Conservation (phyloP, 73 alveolate genomes). For the Blepharisma japonicum region DNA sequence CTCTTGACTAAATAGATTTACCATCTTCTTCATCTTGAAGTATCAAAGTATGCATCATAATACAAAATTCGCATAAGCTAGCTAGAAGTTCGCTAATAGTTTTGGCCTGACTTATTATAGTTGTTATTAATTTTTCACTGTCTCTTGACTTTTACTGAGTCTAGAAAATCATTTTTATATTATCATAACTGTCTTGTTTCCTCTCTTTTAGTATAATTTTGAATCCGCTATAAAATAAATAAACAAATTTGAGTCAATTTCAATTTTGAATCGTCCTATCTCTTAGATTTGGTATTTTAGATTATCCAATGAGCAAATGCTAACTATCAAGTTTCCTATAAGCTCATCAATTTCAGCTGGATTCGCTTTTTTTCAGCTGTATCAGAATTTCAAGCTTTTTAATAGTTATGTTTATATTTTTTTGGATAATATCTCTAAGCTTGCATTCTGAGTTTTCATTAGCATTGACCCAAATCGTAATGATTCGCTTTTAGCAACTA, state of each 20-base stretch:
- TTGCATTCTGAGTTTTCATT: too few species aligned
- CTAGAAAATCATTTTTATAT: neutral
- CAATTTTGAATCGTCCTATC: neutral
- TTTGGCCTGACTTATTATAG: neutral
- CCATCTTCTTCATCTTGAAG: slow-evolving; percentile 27
- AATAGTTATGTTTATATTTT: too few species aligned
- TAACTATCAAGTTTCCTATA: too few species aligned
- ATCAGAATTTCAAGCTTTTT: too few species aligned
- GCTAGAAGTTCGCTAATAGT: neutral
- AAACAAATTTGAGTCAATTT: neutral
- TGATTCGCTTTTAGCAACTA: too few species aligned
- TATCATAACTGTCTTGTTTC: slow-evolving; percentile 3
- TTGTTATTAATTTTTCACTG: neutral
- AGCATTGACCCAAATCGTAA: too few species aligned
- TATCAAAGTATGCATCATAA: neutral
- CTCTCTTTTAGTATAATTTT: neutral
- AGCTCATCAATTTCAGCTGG: too few species aligned
- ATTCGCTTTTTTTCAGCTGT: too few species aligned
- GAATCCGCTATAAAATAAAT: neutral
- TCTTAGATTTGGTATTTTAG: too few species aligned
- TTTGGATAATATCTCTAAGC: too few species aligned
- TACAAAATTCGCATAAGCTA: neutral
- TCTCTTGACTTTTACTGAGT: neutral
- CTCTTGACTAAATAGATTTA: neutral
- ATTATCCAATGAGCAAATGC: too few species aligned